A percentile compares a stretch with the other conserved stretches of the same genome.
These are phyloP conservation scores for Aphanomyces euteiches DNA, from an alignment of 352 stramenopile species.

Conservation along the genomic window DNA sequence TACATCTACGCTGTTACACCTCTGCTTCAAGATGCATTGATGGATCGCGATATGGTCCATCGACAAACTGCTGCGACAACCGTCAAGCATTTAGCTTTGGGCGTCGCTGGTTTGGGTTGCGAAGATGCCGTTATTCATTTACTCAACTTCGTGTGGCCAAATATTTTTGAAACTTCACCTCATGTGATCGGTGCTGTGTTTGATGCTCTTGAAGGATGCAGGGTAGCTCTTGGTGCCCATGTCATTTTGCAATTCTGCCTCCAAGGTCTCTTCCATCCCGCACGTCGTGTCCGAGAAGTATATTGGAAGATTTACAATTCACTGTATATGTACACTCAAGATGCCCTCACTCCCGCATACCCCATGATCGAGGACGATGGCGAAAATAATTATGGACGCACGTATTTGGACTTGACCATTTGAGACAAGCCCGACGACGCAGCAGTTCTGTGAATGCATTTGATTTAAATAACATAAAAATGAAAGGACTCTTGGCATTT, in stretches of 20 bases:
- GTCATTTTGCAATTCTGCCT: constrained; percentile 97
- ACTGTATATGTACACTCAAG: constrained; percentile 98
- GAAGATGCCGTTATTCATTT: constrained; percentile 98
- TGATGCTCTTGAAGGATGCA: constrained; percentile 96
- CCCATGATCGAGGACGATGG: constrained; percentile 94
- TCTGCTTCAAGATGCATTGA: constrained; percentile 98
- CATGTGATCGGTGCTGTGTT: constrained; percentile 99
- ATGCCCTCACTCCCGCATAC: constrained; percentile 97
- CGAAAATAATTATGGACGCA: constrained; percentile 93
- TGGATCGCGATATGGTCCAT: constrained; percentile 98
- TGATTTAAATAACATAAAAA: neutral
- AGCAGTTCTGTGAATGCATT: neutral
- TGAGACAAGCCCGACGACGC: constrained; percentile 30
- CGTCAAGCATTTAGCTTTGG: constrained; percentile 97
- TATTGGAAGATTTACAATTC: constrained; percentile 99
- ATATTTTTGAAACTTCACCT: constrained; percentile 98
- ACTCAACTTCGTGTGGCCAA: constrained; percentile 99
- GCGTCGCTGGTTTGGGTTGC: constrained; percentile 94
- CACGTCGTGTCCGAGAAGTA: constrained; percentile 96
- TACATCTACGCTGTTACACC: constrained; percentile 99
- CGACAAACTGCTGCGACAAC: constrained; percentile 96
- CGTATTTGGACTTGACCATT: constrained; percentile 90
- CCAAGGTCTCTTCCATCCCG: constrained; percentile 98
- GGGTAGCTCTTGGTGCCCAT: constrained; percentile 94
- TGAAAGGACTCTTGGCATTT: neutral